These are phyloP conservation scores for Pyrenochaeta sp. DNA, from an alignment of 2,329 filamentous ascomycete species.

Conservation along the genomic window DNA sequence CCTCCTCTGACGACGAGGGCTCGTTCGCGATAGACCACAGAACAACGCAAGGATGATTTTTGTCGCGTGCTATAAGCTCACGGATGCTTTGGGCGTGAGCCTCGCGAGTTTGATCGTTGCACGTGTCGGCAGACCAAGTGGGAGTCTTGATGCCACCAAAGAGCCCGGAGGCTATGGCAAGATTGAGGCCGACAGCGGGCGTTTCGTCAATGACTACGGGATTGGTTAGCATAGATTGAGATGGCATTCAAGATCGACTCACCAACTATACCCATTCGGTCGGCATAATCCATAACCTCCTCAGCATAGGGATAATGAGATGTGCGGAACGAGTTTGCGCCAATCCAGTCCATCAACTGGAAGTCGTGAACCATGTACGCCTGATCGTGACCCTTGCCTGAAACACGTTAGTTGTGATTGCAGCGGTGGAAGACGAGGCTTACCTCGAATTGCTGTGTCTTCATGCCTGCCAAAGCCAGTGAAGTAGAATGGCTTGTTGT, in stretches of 20 bases:
- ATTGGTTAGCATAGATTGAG: too few species aligned
- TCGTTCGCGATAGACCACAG: slow-evolving; percentile 19
- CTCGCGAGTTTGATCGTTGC: slow-evolving; percentile 7
- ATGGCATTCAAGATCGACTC: too few species aligned
- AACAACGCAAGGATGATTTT: slow-evolving; percentile 17
- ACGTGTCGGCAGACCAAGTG: slow-evolving; percentile 2
- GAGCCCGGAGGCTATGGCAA: slow-evolving; percentile 9
- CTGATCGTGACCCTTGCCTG: slow-evolving; percentile 13
- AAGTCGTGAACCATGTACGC: slow-evolving; percentile 21
- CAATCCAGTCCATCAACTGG: slow-evolving; percentile 14
- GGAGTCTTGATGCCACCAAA: slow-evolving; percentile 3
- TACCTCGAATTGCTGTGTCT: slow-evolving; percentile 14
- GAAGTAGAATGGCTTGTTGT: slow-evolving; percentile 18
- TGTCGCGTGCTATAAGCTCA: slow-evolving; percentile 14
- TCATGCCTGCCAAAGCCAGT: slow-evolving; percentile 19
- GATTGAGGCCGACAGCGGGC: slow-evolving; percentile 10
- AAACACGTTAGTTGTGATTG: too few species aligned
- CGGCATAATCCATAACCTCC: slow-evolving; percentile 17
- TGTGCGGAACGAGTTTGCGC: slow-evolving; percentile 18
- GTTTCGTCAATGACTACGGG: slow-evolving; percentile 20
- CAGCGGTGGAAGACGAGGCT: too few species aligned
- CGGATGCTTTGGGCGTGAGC: slow-evolving; percentile 9
- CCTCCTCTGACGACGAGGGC: slow-evolving; percentile 17
- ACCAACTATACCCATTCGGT: slow-evolving; percentile 19
- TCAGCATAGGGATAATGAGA: slow-evolving; percentile 18